Base-by-base conservation (phyloP, 148 eudicot genomes). In the Arbutus unedo region DNA sequence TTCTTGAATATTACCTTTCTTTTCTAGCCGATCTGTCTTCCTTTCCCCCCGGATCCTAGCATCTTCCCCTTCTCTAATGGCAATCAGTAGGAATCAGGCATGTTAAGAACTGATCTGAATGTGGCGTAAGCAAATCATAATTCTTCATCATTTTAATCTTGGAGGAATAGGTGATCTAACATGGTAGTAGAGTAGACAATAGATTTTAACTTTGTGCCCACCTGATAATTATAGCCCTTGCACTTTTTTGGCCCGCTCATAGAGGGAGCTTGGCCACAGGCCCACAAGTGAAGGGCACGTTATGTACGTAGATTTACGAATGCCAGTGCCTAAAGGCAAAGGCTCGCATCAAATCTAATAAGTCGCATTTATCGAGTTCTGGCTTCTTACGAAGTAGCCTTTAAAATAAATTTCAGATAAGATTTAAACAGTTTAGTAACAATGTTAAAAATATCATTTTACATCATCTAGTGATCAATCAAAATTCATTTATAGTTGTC, bases 1-100 rank as follows among this genome's bases (percentile, higher is more conserved):
- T 19, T 64, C 74, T 55, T 81, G 74, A 57, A 77, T 41, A 74
- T 70, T 73, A 16, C 57, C 57, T 57, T 56, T 23, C 66, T 51
- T 64, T 8, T 82, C 15, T 44, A 48, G 76, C 57, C 7, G 21
- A 59, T 14, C 38, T 53, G 14, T 54, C 6, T 31, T 80, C 75
- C 3, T 21, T 56, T 44, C 13, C 55, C 56, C 51, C 47, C 10
- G 18, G 54, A 45, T 75, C 45, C 45, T 25, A 19, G 78, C 45
- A 51, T n/a, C 66, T 31, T 77, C 43, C 18, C 5, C 51, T 44
- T 60, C 18, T 45, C 41, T 57, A 0, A 41, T 55, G 49, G 55
- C n/a, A 49, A 8, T 18, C 41, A 74, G 47, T 72, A 72, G 41
- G 78, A 51, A 50, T 48, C 41, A 74, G 56, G 62, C 60, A 41